Evolutionary conservation across 257 asterid genomes (phyloP), one percentile per base, ranked within the genome.

Genomic region (Pogostemon cablin): DNA sequence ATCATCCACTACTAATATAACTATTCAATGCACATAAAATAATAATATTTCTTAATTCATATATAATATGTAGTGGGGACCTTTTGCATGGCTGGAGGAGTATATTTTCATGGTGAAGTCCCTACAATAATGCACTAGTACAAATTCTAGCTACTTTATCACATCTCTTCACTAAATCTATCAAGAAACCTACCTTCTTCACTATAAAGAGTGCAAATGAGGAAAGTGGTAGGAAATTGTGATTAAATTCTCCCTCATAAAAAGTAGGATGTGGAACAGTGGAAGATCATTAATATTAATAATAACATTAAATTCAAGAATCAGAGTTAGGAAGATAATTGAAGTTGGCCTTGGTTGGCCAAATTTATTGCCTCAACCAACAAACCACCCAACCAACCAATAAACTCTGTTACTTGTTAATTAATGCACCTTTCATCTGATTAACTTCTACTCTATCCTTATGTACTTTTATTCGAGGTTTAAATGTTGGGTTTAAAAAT

Each of bases 301-400:
- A 67, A 75, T 66, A 72, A 74, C 4, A 71, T 11, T 64, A 69
- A 46, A 38, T 74, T 72, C 78, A 70, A 52, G 55, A 66, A 8
- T 56, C 57, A 47, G 4, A 74, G 40, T 6, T 52, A 39, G 64
- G 47, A 12, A 65, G 7, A 59, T 44, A 44, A 20, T 9, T 53
- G 38, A 35, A 53, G 49, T 34, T 62, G 62, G 72, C 40, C 59
- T 48, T 72, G 57, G 76, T 78, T 68, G 68, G 58, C 65, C 56
- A 25, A 55, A 74, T 77, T 71, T 47, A 74, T 70, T 75, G 79
- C 72, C 63, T 63, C 42, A 64, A 72, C 79, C 74, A 43, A 69
- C 43, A 74, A 32, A 41, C 54, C 62, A 47, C 46, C 32, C 42
- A 64, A 72, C 79, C 77, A 37, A 69, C 43, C 76, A 32, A 41